These are phyloP conservation scores for Leccinum fallax DNA, from an alignment of 1,284 basidiomycete genomes.

Conservation along the genomic window DNA sequence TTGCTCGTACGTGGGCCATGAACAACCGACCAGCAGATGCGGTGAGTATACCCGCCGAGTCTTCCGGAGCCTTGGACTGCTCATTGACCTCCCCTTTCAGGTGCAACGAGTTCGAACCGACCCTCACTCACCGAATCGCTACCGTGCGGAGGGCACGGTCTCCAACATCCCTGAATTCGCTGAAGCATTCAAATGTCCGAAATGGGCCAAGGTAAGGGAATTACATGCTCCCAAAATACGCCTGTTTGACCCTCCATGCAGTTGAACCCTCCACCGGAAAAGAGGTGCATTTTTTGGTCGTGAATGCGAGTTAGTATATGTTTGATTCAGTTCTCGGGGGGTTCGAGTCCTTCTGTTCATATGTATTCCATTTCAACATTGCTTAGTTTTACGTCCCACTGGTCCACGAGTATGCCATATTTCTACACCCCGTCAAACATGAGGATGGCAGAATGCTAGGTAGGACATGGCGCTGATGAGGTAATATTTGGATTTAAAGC, in stretches of 20 bases:
- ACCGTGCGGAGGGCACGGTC: constrained; percentile 82
- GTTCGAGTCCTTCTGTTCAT: constrained; percentile 9
- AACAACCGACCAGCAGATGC: constrained; percentile 63
- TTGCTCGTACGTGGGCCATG: constrained; percentile 76
- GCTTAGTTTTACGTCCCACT: not conserved
- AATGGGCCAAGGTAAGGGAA: constrained; percentile 58
- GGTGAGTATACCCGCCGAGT: not conserved
- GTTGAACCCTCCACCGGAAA: constrained; percentile 68
- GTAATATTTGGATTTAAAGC: constrained; percentile 44
- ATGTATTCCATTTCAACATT: constrained; percentile 21
- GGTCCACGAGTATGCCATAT: constrained; percentile 1
- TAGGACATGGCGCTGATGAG: not conserved
- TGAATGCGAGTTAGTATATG: constrained; percentile 19
- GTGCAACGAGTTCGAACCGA: constrained; percentile 83
- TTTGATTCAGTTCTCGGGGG: constrained; percentile 8
- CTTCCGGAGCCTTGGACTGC: not conserved
- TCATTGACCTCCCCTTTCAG: constrained; percentile 37
- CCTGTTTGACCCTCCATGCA: constrained; percentile 31
- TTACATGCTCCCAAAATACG: not conserved
- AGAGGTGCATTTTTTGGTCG: constrained; percentile 71
- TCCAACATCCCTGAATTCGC: constrained; percentile 82
- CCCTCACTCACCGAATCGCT: constrained; percentile 83
- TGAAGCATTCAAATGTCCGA: constrained; percentile 74
- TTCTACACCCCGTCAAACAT: not conserved
- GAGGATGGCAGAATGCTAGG: not conserved